These are phyloP conservation scores for Pythium brachiatum DNA, from an alignment of 352 stramenopile genomes.

Conservation along the genomic window DNA sequence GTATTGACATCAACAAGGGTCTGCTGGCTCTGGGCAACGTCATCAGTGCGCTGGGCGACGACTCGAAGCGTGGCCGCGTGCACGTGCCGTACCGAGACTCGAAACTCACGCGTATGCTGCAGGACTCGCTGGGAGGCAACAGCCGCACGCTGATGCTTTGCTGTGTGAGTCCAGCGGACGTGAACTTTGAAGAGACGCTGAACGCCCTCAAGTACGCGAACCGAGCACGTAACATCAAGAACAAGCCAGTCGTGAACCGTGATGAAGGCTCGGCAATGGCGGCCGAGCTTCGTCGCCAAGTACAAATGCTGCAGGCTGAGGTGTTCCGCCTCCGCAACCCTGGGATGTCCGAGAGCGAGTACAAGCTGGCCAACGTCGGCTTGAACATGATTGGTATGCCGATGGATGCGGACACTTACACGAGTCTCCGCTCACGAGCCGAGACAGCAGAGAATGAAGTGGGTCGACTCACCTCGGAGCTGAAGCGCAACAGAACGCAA, in stretches of 20 bases:
- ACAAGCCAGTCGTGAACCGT: slow-evolving; percentile 86
- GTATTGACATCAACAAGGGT: slow-evolving; percentile 98
- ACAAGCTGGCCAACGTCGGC: slow-evolving; percentile 59
- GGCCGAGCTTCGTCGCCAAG: slow-evolving; percentile 69
- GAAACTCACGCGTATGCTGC: slow-evolving; percentile 93
- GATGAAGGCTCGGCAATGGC: slow-evolving; percentile 75
- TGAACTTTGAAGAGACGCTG: slow-evolving; percentile 91
- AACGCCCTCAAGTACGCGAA: slow-evolving; percentile 93
- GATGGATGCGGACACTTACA: slow-evolving; percentile 75
- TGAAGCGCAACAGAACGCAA: slow-evolving; percentile 77
- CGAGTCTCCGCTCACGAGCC: slow-evolving; percentile 61
- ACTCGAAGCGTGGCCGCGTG: slow-evolving; percentile 87
- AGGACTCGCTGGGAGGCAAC: slow-evolving; percentile 92
- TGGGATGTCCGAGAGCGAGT: slow-evolving; percentile 73
- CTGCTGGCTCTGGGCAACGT: slow-evolving; percentile 97
- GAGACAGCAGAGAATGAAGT: slow-evolving; percentile 85
- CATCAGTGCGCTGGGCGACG: slow-evolving; percentile 94
- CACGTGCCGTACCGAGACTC: slow-evolving; percentile 95
- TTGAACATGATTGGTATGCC: slow-evolving; percentile 65
- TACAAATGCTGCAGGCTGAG: slow-evolving; percentile 80
- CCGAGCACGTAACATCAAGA: slow-evolving; percentile 88
- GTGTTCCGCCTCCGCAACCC: slow-evolving; percentile 80
- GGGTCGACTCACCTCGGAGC: slow-evolving; percentile 57
- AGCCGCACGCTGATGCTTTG: slow-evolving; percentile 91
- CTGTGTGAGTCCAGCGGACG: slow-evolving; percentile 90